A percentile compares a stretch with the other conserved stretches of the same genome.
Conservation (phyloP, 1,139 yeast species). For the Yamadazyma diospyri region DNA sequence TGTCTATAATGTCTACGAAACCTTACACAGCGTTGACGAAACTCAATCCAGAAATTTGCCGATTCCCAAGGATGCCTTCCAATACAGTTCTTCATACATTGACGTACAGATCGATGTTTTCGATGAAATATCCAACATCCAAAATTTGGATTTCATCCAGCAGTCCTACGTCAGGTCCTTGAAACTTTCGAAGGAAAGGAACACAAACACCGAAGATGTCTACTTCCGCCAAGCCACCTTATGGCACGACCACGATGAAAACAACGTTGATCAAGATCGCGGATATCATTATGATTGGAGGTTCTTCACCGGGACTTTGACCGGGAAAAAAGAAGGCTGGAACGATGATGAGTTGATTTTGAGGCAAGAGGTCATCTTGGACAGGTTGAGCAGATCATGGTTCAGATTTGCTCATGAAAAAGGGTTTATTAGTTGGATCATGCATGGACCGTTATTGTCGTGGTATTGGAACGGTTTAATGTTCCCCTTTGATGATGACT, state of each 20-base stretch:
- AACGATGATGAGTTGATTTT: slow-evolving; percentile 16
- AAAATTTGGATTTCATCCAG: slow-evolving; percentile 13
- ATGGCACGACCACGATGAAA: slow-evolving; percentile 12
- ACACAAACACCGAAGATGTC: slow-evolving; percentile 19
- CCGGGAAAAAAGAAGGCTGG: slow-evolving; percentile 18
- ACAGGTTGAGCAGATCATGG: slow-evolving; percentile 27
- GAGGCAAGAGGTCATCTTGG: slow-evolving; percentile 24
- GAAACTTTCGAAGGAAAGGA: slow-evolving; percentile 16
- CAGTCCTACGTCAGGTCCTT: slow-evolving; percentile 20
- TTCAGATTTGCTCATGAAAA: slow-evolving; percentile 29
- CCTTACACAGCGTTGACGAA: slow-evolving; percentile 13
- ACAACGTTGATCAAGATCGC: slow-evolving; percentile 17
- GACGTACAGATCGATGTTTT: slow-evolving; percentile 16
- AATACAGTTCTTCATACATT: slow-evolving; percentile 16
- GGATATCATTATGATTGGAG: slow-evolving; percentile 71
- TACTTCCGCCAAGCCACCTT: slow-evolving; percentile 22
- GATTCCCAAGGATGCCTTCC: slow-evolving; percentile 19
- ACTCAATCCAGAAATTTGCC: slow-evolving; percentile 9
- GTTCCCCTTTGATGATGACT: slow-evolving; percentile 62
- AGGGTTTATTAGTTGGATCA: slow-evolving; percentile 34
- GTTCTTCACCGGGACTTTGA: slow-evolving; percentile 52
- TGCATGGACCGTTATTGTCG: slow-evolving; percentile 32
- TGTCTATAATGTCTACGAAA: slow-evolving; percentile 16
- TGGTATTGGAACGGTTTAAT: slow-evolving; percentile 52
- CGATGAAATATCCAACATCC: slow-evolving; percentile 12